Evolutionary conservation across 2,329 filamentous ascomycete species (phyloP), one percentile per base, ranked within the genome.

Genomic region (Davidsoniella eucalypti): DNA sequence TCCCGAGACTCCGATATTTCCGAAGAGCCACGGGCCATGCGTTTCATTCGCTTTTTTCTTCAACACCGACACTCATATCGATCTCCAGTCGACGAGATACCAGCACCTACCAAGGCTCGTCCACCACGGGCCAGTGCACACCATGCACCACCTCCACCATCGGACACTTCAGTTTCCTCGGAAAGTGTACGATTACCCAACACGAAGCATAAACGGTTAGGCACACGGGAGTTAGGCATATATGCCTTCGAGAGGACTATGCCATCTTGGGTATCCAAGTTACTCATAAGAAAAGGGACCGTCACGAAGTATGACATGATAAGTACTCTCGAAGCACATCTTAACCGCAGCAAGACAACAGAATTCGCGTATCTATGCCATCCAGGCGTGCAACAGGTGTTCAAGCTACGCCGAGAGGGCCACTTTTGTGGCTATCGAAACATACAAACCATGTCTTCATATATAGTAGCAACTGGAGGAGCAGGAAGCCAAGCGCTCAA

Each of bases 361-460:
- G 69, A 75, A 49, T 76, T 76, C 55, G 84, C 85, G 5, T 94
- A 87, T 58, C 69, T 94, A 33, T 95, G 88, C 62, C 79, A 87
- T 58, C 74, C 82, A 1, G 70, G 71, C 44, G 82, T 87, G 0
- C 72, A 79, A 45, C 88, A 95, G 59, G 73, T 96, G 23, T 85
- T 84, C 47, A 94, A 94, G 59, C 70, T 93, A 48, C 75, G 72
- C n/a, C 72, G 69, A 54, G 88, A 94, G 66, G 78, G 78, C 73
- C 84, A 87, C 5, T 96, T 96, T 61, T 96, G 90, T 61, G 90
- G 90, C 3, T 96, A 95, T 61, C 76, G 90, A 39, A 96, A 94
- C 60, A 93, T 94, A 29, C 92, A 96, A 62, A 93, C 93, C 80
- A 65, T 95, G 57, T 68, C 82, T 12, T 90, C 87, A 0, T 88